These are phyloP conservation scores for Parachaetomium inaequale DNA, from an alignment of 495 filamentous ascomycete species.

Conservation along the genomic window DNA sequence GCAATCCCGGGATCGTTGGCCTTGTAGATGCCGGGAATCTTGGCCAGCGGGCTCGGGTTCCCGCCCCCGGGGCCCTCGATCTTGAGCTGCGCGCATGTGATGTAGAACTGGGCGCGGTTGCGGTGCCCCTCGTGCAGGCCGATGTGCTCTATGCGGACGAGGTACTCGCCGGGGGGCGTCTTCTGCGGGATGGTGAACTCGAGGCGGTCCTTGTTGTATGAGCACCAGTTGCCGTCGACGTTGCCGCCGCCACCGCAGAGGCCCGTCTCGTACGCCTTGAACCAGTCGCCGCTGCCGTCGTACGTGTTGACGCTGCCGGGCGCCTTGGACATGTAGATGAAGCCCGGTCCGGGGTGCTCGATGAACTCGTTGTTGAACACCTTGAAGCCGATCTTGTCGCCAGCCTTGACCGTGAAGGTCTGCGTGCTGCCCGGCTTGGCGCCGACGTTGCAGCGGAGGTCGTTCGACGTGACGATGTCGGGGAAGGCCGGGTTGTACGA, in stretches of 20 bases:
- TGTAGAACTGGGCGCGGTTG: constrained; percentile 46
- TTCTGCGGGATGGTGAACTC: constrained; percentile 49
- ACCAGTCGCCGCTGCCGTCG: constrained; percentile 50
- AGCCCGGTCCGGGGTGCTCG: constrained; percentile 47
- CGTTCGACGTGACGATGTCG: constrained; percentile 39
- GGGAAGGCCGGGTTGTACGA: constrained; percentile 41
- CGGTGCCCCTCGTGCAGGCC: constrained; percentile 46
- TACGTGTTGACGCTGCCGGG: constrained; percentile 41
- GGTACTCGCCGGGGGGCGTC: constrained; percentile 52
- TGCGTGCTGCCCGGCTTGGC: constrained; percentile 30
- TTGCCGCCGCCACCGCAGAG: constrained; percentile 31
- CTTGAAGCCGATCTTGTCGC: constrained; percentile 48
- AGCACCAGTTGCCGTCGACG: constrained; percentile 35
- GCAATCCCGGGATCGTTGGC: constrained; percentile 42
- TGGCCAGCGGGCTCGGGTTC: constrained; percentile 40
- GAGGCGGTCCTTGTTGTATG: constrained; percentile 39
- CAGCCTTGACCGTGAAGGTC: constrained; percentile 41
- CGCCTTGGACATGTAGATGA: constrained; percentile 48
- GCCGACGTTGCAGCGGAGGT: constrained; percentile 50
- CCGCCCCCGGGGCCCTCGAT: constrained; percentile 44
- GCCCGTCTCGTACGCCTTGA: constrained; percentile 48
- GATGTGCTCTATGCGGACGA: constrained; percentile 55
- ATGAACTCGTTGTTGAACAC: constrained; percentile 45
- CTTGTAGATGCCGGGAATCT: constrained; percentile 53
- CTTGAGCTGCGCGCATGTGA: constrained; percentile 53